phyloP scores from a whole-genome alignment of 2,329 filamentous ascomycete genomes.

The Arthrobotrys conoides region DNA sequence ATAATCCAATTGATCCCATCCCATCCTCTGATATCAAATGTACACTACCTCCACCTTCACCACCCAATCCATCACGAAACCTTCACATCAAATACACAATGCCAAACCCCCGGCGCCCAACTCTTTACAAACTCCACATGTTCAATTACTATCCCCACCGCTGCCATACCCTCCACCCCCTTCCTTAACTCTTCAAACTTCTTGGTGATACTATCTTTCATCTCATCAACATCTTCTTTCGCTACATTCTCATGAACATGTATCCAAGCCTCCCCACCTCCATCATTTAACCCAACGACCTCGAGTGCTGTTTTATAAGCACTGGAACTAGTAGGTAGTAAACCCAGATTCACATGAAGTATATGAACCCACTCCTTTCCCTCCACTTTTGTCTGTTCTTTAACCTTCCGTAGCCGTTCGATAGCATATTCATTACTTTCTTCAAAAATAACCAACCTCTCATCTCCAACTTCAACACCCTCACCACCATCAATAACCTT shows the following conservation, averaged over 20 bases:
- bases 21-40: constrained; percentile 4
- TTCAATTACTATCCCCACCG: constrained; percentile 65
- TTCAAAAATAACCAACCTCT: constrained; percentile 76
- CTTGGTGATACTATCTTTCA: constrained; percentile 60
- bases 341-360: constrained; percentile 76
- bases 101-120: constrained; percentile 78
- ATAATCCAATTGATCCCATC: not conserved
- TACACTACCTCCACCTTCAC: not conserved
- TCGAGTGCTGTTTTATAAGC: constrained; percentile 72
- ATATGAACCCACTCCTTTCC: constrained; percentile 64
- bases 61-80: not conserved
- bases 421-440: constrained; percentile 76
- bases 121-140: constrained; percentile 79
- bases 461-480: constrained; percentile 66
- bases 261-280: constrained; percentile 70
- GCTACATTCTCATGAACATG: constrained; percentile 79
- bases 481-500: constrained; percentile 67
- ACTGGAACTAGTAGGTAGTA: constrained; percentile 73
- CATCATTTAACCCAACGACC: constrained; percentile 66
- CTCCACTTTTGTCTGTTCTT: constrained; percentile 38
- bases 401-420: constrained; percentile 67
- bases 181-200: constrained; percentile 56
- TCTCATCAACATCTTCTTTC: constrained; percentile 70
- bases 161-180: constrained; percentile 11
- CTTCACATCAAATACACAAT: constrained; percentile 77